These are phyloP conservation scores for Camellia lanceoleosa DNA, from an alignment of 148 eudicot species.

Conservation along the genomic window DNA sequence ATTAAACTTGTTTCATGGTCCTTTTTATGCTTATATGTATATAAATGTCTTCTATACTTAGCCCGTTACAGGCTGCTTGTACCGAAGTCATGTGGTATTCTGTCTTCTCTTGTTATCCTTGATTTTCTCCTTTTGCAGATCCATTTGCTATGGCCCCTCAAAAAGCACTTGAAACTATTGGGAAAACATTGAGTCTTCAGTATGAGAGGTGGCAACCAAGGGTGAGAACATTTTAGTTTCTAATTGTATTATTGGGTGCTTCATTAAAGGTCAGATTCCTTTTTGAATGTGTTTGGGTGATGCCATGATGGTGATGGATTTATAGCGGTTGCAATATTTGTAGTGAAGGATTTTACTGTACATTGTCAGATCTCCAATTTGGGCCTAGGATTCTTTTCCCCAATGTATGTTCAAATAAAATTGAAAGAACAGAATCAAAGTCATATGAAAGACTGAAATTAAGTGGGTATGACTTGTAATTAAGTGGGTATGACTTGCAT, in stretches of 20 bases:
- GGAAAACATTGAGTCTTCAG: conserved; percentile 73
- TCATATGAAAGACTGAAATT: not conserved
- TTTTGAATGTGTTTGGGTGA: not conserved
- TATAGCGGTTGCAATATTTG: not conserved
- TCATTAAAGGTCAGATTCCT: not conserved
- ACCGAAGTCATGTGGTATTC: not conserved
- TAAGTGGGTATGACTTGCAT: too few species aligned
- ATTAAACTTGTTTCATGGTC: too few species aligned
- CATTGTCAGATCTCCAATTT: not conserved
- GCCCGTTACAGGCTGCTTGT: not conserved
- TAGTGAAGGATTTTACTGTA: not conserved
- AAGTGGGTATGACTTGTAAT: not conserved
- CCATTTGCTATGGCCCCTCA: conserved; percentile 95
- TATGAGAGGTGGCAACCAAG: conserved; percentile 97
- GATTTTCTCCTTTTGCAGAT: conserved; percentile 42
- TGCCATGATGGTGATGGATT: too few species aligned
- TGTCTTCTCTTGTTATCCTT: not conserved
- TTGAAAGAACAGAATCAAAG: not conserved
- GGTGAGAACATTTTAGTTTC: conserved; percentile 38
- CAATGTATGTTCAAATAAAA: not conserved
- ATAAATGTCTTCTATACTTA: not conserved
- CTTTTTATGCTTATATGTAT: not conserved
- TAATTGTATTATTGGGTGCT: not conserved
- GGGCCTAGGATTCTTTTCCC: not conserved
- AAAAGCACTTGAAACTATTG: conserved; percentile 91